Percentiles rank a stretch among this genome's conserved stretches.
phyloP scores from a whole-genome alignment of 768 basidiomycete species.

The Lactarius quietus region DNA sequence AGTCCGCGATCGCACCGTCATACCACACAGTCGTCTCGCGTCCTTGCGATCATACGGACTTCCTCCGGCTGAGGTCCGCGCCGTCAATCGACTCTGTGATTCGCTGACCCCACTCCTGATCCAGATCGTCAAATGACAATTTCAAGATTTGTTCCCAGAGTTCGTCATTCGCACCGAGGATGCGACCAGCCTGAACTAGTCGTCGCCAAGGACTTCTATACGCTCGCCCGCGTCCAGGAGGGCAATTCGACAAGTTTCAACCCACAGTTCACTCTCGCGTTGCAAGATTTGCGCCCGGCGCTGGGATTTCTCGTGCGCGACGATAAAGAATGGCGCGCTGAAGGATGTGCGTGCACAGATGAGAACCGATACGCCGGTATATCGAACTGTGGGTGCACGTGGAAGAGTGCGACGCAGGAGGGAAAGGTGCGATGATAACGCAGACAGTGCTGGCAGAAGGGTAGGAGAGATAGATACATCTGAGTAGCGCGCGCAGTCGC shows the following conservation, averaged over 20 bases:
- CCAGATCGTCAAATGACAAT: conserved; percentile 1
- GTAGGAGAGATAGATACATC: conserved; percentile 60
- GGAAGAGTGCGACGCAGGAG: conserved; percentile 67
- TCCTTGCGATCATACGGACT: conserved; percentile 51
- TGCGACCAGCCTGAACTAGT: conserved; percentile 63
- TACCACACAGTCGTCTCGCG: conserved; percentile 39
- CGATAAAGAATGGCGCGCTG: conserved; percentile 82
- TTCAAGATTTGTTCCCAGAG: conserved; percentile 19
- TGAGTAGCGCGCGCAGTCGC: conserved; percentile 30
- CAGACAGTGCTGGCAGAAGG: conserved; percentile 70
- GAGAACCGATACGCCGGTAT: conserved; percentile 71
- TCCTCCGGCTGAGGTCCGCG: conserved; percentile 64
- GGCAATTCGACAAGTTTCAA: conserved; percentile 67
- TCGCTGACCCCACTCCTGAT: conserved; percentile 50
- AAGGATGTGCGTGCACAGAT: conserved; percentile 71
- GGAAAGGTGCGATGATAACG: conserved; percentile 74
- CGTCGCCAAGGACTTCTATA: conserved; percentile 76
- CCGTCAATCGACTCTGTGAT: conserved; percentile 53
- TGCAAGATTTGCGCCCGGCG: conserved; percentile 57
- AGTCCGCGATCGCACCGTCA: conserved; percentile 17
- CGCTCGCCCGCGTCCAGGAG: conserved; percentile 49
- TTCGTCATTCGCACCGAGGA: conserved; percentile 55
- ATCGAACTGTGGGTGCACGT: conserved; percentile 48
- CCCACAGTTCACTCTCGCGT: conserved; percentile 79
- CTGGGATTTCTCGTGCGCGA: conserved; percentile 56